Evolutionary conservation across 2,329 filamentous ascomycete genomes (phyloP).

Genomic region (Aspergillus aculeatinus): DNA sequence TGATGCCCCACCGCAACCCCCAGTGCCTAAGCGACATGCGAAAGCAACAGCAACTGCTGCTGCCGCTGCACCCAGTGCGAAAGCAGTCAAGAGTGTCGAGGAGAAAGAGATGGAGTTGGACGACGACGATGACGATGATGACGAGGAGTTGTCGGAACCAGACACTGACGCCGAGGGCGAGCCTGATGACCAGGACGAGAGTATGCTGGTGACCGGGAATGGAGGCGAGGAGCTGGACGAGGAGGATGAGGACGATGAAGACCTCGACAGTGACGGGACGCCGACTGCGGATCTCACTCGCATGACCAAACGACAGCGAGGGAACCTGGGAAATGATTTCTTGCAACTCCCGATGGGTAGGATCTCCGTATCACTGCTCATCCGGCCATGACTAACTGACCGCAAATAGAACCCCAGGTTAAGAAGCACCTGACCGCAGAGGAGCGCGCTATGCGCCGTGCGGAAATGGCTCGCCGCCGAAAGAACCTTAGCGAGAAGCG

Average conservation of each 20-base stretch:
- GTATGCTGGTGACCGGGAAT: conserved; percentile 39
- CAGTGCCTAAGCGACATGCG: conserved; percentile 36
- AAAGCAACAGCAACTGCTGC: conserved; percentile 37
- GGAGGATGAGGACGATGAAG: conserved; percentile 44
- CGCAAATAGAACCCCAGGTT: conserved; percentile 60
- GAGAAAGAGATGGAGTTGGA: conserved; percentile 48
- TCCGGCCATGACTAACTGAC: conserved; percentile 17
- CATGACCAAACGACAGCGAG: conserved; percentile 67
- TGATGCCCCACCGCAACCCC: conserved; percentile 42
- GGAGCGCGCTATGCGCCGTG: conserved; percentile 69
- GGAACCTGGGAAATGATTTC: conserved; percentile 55
- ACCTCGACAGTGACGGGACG: conserved; percentile 43
- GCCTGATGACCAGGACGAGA: conserved; percentile 52
- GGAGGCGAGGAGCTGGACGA: conserved; percentile 41
- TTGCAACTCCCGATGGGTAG: conserved; percentile 57
- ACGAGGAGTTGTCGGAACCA: conserved; percentile 46
- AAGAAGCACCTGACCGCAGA: conserved; percentile 72
- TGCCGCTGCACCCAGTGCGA: conserved; percentile 21
- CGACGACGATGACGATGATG: conserved; percentile 33
- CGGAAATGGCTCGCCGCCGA: conserved; percentile 70
- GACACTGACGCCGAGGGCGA: conserved; percentile 50
- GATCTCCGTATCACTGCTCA: conserved; percentile 6
- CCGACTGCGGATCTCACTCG: conserved; percentile 60
- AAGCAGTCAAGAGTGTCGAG: conserved; percentile 46
- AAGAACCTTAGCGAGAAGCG: conserved; percentile 75